Base-by-base conservation (phyloP, 2,329 filamentous ascomycete genomes). In the Fusarium dimerum region DNA sequence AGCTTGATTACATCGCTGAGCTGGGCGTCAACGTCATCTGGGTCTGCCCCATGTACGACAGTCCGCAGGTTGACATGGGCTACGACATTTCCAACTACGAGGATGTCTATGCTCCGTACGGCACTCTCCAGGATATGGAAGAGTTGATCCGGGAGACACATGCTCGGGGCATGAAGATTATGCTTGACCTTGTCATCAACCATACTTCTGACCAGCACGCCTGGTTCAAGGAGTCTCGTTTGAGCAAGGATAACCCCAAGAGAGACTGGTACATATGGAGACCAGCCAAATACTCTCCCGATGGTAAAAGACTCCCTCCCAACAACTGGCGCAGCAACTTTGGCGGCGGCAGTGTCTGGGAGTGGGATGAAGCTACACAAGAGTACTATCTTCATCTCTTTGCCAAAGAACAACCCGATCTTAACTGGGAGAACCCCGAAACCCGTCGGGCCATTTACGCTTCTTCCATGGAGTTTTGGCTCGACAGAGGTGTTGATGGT, bases 361-460 rank as follows among this genome's bases (percentile, higher is more conserved):
- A 85, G 53, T 92, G 83, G 75, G 88, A 92, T 62, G 84, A 89
- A 59, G 67, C 71, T n/a, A 90, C 88, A 0, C 77, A 79, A 44
- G 87, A 92, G 70, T 92, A 90, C 68, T 92, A 90, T 63, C 81
- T 92, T 0, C 85, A 88, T 55, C 78, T 94, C 11, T 95, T 90
- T 68, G 84, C 86, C 7, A 81, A 80, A 6, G 84, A 89, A 58
- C 90, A 93, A 67, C 90, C 90, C 0, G 90, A 94, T 62, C 77
- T 94, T n/a, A 94, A 94, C 71, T 94, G 89, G 89, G 88, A 92
- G 65, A 88, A 87, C 51, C 77, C 78, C 0, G 82, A 81, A 10
- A 82, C 88, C 0, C 81, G 89, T 15, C 73, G 82, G 43, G 89
- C 88, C 2, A 84, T 92, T 7, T 88, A 91, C 67, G 78, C 86